phyloP scores from a whole-genome alignment of 169 alveolate genomes.

The Plasmodium yoelii region DNA sequence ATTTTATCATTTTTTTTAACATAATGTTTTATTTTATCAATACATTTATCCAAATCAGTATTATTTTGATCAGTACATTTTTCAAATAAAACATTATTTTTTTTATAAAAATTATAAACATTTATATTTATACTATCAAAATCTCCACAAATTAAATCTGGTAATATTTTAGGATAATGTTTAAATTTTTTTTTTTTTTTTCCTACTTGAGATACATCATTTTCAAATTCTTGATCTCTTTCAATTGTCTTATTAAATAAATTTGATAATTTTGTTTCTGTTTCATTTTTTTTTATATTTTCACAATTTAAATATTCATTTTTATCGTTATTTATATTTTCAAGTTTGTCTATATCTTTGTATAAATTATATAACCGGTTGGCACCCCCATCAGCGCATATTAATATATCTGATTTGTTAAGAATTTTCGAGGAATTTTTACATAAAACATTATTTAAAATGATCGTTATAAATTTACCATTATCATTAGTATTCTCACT shows the following conservation, averaged over 20 bases:
- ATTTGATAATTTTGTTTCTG: background rate
- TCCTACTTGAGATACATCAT: too few species aligned
- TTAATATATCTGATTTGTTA: constrained; percentile 43
- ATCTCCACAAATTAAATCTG: constrained; percentile 73
- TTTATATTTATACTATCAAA: constrained; percentile 68
- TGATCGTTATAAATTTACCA: constrained; percentile 38
- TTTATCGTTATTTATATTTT: background rate
- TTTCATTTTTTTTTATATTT: background rate
- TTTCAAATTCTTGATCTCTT: background rate
- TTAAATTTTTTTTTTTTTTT: background rate
- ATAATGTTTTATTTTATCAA: constrained; percentile 30
- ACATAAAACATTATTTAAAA: constrained; percentile 44
- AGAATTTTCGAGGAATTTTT: constrained; percentile 30
- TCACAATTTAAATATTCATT: background rate
- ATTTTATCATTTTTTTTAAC: constrained; percentile 49
- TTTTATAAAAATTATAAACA: constrained; percentile 49
- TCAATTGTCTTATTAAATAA: constrained; percentile 8
- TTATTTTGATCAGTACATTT: constrained; percentile 26
- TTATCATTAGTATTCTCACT: background rate
- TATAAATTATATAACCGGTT: constrained; percentile 49
- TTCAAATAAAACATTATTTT: constrained; percentile 48
- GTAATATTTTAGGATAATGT: constrained; percentile 14
- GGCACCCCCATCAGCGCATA: constrained; percentile 78
- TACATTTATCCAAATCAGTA: constrained; percentile 73
- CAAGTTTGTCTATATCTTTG: constrained; percentile 1